Base-by-base conservation (phyloP, 805 yeast genomes). In the Ogataea corticis region DNA sequence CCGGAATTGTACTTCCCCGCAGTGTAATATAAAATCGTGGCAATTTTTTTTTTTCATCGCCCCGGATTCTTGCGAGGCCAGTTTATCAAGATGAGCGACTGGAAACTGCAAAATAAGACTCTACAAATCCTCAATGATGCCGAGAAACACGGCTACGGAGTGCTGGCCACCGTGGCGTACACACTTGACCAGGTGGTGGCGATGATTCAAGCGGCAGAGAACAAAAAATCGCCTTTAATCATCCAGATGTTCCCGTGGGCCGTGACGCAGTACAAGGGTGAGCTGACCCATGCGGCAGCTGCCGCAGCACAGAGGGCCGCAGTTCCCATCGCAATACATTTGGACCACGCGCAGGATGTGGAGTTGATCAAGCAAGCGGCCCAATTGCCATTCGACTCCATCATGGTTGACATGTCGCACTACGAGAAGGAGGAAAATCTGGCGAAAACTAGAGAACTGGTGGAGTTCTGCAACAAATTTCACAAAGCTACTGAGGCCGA, bases 391-490 rank as follows among this genome's bases (percentile, higher is more conserved):
- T 67, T 68, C 45, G 71, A 67, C 50, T 65, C 70, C 12, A 67
- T 67, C 38, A 67, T 68, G 71, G 65, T 68, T 17, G 72, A 68
- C 53, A 68, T 67, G 61, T 65, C 71, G 5, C 65, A 62, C 36
- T 61, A 63, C 34, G 69, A 66, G 33, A 65, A 63, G 38, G 63
- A 64, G 38, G 70, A 65, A 43, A 66, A 65, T 52, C 45, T 66
- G 37, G 38, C 42, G 21, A 53, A 50, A 33, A 66, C 67, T 10
- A 53, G 56, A 42, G 59, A 62, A 41, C 50, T 66, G 32, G 71
- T 65, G 25, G 53, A 45, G 33, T 52, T 54, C 29, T 68, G 70
- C 38, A 56, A 60, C 40, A 30, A 28, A 35, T 51, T 56, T 33
- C 52, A 58, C n/a, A 65, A 58, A 38, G 63, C 69, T 4, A 67